A percentile compares a stretch with the other conserved stretches of the same genome.
phyloP scores from a whole-genome alignment of 768 basidiomycete genomes.

The Panus rudis region DNA sequence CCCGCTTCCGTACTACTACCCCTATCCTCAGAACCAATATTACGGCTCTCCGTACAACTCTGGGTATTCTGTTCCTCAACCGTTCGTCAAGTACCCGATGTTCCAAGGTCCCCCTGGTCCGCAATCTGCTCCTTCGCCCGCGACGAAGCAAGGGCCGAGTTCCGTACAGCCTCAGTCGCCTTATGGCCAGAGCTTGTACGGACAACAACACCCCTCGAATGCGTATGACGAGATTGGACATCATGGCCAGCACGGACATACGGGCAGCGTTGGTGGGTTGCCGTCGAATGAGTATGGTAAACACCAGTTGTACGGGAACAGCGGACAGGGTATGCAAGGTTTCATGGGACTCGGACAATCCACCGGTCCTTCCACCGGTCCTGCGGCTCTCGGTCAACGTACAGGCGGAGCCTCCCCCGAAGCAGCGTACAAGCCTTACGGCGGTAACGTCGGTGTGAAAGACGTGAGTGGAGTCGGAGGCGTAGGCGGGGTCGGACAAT shows the following conservation, averaged over 20 bases:
- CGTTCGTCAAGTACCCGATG: conserved; percentile 74
- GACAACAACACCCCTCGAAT: conserved; percentile 49
- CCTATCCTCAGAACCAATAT: conserved; percentile 73
- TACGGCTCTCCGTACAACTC: conserved; percentile 67
- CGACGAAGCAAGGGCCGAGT: conserved; percentile 56
- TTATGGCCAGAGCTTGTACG: conserved; percentile 59
- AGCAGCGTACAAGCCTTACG: conserved; percentile 70
- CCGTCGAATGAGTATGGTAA: conserved; percentile 38
- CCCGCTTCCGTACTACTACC: conserved; percentile 52
- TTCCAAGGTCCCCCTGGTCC: conserved; percentile 71
- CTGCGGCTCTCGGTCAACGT: conserved; percentile 36
- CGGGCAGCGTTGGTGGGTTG: conserved; percentile 29
- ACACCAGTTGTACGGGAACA: conserved; percentile 40
- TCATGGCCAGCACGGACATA: conserved; percentile 54
- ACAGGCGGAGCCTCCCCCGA: conserved; percentile 59
- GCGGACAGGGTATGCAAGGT: conserved; percentile 56
- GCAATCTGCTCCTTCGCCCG: conserved; percentile 56
- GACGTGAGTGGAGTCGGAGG: conserved; percentile 45
- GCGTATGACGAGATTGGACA: conserved; percentile 47
- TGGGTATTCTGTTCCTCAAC: conserved; percentile 50
- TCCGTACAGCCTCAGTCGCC: conserved; percentile 51
- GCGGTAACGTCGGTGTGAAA: conserved; percentile 42
- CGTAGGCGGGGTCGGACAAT: conserved; percentile 37
- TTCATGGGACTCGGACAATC: conserved; percentile 60
- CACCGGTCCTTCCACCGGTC: conserved; percentile 35